Evolutionary conservation across 257 asterid genomes (phyloP), one percentile per base, ranked within the genome.

Genomic region (Cordia subcordata): DNA sequence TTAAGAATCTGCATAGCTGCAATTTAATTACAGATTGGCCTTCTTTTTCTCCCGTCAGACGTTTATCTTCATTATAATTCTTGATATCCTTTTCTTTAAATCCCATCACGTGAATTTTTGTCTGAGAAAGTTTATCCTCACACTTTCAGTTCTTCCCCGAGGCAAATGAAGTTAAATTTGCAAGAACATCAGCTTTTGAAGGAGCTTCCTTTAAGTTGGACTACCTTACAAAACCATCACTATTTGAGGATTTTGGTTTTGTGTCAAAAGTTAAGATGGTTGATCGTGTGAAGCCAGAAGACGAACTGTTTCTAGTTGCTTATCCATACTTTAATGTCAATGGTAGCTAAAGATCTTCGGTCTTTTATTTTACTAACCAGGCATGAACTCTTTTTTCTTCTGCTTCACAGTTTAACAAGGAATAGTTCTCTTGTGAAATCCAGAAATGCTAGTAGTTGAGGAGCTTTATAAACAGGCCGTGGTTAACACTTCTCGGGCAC

Each of bases 361-460:
- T 20, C 58, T 61, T 54, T 47, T 37, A 35, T 37, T 57, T 50
- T 21, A 55, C 4, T 15, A 23, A 16, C 32, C 2, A 51, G 23
- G 33, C 47, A n/a, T 40, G 17, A 33, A 62, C 22, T 51, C 22
- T 21, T 8, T 38, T 53, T 44, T 53, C 37, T 17, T 8, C 18
- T 14, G 4, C 46, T 18, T 33, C 21, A 49, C 11, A 14, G 8
- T 10, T 56, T 46, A 5, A 55, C 44, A 10, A 20, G 40, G 2
- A 1, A 21, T 3, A 18, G 16, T 37, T 50, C 59, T 22, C 17
- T 61, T 53, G 60, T 57, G 58, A 44, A 40, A 71, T 49, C 11
- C 78, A 88, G 95, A 91, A 76, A 91, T 91, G 96, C 96, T 91
- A 17, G 96, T 88, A 64, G 98, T 88, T 69, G 96, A 88, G 73